phyloP scores from a whole-genome alignment of 768 basidiomycete species.

The Boletus rubropictus region DNA sequence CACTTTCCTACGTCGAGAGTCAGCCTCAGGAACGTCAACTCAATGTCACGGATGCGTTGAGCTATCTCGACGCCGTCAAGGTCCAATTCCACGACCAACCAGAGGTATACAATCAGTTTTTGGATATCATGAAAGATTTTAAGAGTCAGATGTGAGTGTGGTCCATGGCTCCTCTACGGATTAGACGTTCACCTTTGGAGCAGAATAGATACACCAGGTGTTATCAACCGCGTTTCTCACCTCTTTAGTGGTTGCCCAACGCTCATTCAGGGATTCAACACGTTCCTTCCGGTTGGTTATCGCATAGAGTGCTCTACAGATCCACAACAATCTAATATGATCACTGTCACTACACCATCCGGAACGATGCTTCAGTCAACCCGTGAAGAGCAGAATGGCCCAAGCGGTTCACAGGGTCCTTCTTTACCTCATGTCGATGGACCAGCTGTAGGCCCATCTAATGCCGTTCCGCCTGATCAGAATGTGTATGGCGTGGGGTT shows the following conservation, averaged over 20 bases:
- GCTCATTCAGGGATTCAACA: conserved; percentile 98
- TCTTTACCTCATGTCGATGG: conserved; percentile 23
- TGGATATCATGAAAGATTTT: conserved; percentile 75
- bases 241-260: conserved; percentile 86
- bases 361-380: conserved; percentile 60
- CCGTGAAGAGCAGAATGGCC: conserved; percentile 36
- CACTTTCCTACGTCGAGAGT: conserved; percentile 21
- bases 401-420: conserved; percentile 37
- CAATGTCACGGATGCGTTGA: conserved; percentile 57
- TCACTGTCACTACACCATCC: conserved; percentile 73
- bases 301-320: conserved; percentile 78
- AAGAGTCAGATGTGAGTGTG: conserved; percentile 52
- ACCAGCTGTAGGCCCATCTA: conserved; percentile 5
- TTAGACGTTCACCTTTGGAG: not conserved
- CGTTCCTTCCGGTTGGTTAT: conserved; percentile 91
- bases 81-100: conserved; percentile 52
- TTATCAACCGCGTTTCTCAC: conserved; percentile 90
- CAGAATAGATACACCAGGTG: conserved; percentile 96
- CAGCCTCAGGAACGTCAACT: conserved; percentile 39
- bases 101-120: conserved; percentile 57
- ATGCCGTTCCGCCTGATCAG: conserved; percentile 16
- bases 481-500: conserved; percentile 27
- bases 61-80: conserved; percentile 62
- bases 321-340: conserved; percentile 55
- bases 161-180: not conserved